Percentiles rank a stretch among this genome's conserved stretches.
Evolutionary conservation across 345 rosid genomes (phyloP).

Genomic region (Salix suchowensis): DNA sequence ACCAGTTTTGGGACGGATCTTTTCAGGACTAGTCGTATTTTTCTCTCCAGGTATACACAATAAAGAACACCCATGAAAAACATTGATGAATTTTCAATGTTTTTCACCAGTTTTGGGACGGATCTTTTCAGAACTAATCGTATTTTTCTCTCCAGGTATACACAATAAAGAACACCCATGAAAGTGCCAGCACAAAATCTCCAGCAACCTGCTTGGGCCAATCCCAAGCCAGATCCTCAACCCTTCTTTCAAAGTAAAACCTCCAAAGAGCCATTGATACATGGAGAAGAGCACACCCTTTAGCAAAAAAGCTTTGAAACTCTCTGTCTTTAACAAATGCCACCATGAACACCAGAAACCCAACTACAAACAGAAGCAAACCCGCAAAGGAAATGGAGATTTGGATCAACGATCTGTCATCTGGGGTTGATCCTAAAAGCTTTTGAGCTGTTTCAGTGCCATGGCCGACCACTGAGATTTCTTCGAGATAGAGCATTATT

Average conservation of each 20-base stretch:
- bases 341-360: slow-evolving; percentile 39
- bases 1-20: background rate
- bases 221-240: slow-evolving; percentile 43
- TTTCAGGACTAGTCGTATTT: slow-evolving; percentile 29
- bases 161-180: slow-evolving; percentile 39
- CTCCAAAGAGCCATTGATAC: slow-evolving; percentile 44
- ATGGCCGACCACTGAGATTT: slow-evolving; percentile 30
- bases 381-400: slow-evolving; percentile 43
- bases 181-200: slow-evolving; percentile 35
- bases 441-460: slow-evolving; percentile 30
- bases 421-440: slow-evolving; percentile 40
- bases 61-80: slow-evolving; percentile 39
- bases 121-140: slow-evolving; percentile 11
- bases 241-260: slow-evolving; percentile 29
- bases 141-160: slow-evolving; percentile 41
- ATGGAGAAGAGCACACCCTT: slow-evolving; percentile 38
- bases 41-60: slow-evolving; percentile 34
- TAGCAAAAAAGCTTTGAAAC: slow-evolving; percentile 40
- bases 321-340: slow-evolving; percentile 33
- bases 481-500: slow-evolving; percentile 41
- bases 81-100: background rate
- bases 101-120: background rate
- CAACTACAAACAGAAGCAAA: slow-evolving; percentile 32
- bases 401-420: slow-evolving; percentile 35
- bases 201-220: slow-evolving; percentile 43